Percentiles rank a stretch among this genome's conserved stretches.
These are phyloP conservation scores for Exophiala lecanii-corni DNA, from an alignment of 2,329 filamentous ascomycete genomes.

Conservation along the genomic window DNA sequence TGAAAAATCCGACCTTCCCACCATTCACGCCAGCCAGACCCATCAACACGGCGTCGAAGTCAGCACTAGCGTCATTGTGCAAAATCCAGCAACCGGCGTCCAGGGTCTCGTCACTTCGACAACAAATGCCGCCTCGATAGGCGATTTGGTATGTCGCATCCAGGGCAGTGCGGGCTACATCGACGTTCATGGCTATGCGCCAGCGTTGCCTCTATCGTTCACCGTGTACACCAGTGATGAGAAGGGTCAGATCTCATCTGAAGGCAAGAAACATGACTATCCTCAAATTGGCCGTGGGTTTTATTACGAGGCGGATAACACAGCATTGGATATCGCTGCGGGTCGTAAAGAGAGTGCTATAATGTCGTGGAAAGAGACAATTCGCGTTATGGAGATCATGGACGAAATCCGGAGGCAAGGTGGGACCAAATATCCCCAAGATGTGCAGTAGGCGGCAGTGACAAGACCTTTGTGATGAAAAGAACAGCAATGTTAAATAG, in stretches of 20 bases:
- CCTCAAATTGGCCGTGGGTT: conserved; percentile 28
- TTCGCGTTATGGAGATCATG: conserved; percentile 45
- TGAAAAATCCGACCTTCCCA: conserved; percentile 61
- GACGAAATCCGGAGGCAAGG: conserved; percentile 42
- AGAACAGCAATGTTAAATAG: too few species aligned
- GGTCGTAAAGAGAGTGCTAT: conserved; percentile 36
- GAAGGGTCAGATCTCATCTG: neutral
- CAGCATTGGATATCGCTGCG: conserved; percentile 30
- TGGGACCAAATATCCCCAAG: conserved; percentile 27
- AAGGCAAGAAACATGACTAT: conserved; percentile 28
- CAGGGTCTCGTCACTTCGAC: conserved; percentile 42
- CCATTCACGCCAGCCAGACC: conserved; percentile 55
- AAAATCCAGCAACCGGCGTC: conserved; percentile 35
- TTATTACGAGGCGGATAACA: conserved; percentile 33
- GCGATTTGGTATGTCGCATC: conserved; percentile 43
- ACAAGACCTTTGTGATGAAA: too few species aligned
- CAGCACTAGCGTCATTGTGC: conserved; percentile 36
- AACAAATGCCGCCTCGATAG: conserved; percentile 36
- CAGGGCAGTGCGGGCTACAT: conserved; percentile 22
- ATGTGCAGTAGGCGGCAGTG: too few species aligned
- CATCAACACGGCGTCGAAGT: conserved; percentile 28
- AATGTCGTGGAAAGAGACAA: conserved; percentile 46
- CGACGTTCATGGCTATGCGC: conserved; percentile 12
- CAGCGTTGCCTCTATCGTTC: conserved; percentile 11
- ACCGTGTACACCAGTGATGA: conserved; percentile 7